phyloP scores from a whole-genome alignment of 495 filamentous ascomycete genomes.

The Penicillium psychrofluorescens region DNA sequence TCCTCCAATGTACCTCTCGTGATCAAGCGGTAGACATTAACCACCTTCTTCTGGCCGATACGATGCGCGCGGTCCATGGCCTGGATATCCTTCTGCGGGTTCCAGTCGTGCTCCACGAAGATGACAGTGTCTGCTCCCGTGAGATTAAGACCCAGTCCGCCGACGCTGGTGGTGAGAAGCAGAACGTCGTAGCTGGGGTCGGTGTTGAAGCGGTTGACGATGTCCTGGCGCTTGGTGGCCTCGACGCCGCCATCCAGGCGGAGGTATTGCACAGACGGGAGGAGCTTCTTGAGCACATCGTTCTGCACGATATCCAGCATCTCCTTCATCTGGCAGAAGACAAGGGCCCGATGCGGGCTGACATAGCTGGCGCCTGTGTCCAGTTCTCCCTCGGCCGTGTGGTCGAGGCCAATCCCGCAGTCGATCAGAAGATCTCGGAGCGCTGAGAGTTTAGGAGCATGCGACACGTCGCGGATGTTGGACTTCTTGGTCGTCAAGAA shows the following conservation, averaged over 20 bases:
- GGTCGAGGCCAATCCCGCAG: constrained; percentile 79
- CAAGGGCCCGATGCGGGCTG: constrained; percentile 87
- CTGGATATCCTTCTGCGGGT: constrained; percentile 96
- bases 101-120: constrained; percentile 99
- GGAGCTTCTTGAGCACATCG: constrained; percentile 74
- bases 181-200: constrained; percentile 93
- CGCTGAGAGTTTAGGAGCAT: constrained; percentile 89
- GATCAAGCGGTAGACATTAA: constrained; percentile 97
- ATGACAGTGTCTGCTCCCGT: constrained; percentile 98
- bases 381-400: constrained; percentile 46
- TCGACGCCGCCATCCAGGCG: constrained; percentile 90
- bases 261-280: constrained; percentile 82
- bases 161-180: constrained; percentile 88
- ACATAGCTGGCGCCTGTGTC: constrained; percentile 72
- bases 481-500: constrained; percentile 62
- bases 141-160: constrained; percentile 88
- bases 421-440: constrained; percentile 85
- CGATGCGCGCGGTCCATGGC: constrained; percentile 98
- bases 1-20: constrained; percentile 94
- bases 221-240: constrained; percentile 82
- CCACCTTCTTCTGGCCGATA: constrained; percentile 98
- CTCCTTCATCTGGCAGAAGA: constrained; percentile 99
- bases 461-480: constrained; percentile 71
- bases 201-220: constrained; percentile 97
- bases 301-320: constrained; percentile 98